Percentiles rank a stretch among this genome's conserved stretches.
Conservation (phyloP, 345 rosid species). For the Brassica napus region Da-Ae NC_063436.1:10384501-10385000, state of each 20-base stretch:
- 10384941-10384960: neutral
- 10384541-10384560: slow-evolving; percentile 83
- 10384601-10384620: slow-evolving; percentile 54
- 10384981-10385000: slow-evolving; percentile 82
- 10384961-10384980: neutral
- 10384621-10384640: slow-evolving; percentile 63
- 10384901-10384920: neutral
- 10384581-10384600: slow-evolving; percentile 96
- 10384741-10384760: neutral
- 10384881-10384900: slow-evolving; percentile 91
- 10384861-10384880: slow-evolving; percentile 59
- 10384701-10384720: too few relatives aligned
- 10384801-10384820: neutral
- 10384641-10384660: slow-evolving; percentile 62
- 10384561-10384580: slow-evolving; percentile 71
- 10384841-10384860: slow-evolving; percentile 61
- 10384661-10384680: slow-evolving; percentile 72
- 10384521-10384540: slow-evolving; percentile 82
- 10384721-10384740: neutral
- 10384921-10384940: neutral
- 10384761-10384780: neutral
- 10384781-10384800: neutral
- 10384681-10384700: slow-evolving; percentile 79
- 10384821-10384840: slow-evolving; percentile 84
- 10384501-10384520: slow-evolving; percentile 33